phyloP scores from a whole-genome alignment of 805 yeast genomes.

The Debaryomyces castellii region DNA sequence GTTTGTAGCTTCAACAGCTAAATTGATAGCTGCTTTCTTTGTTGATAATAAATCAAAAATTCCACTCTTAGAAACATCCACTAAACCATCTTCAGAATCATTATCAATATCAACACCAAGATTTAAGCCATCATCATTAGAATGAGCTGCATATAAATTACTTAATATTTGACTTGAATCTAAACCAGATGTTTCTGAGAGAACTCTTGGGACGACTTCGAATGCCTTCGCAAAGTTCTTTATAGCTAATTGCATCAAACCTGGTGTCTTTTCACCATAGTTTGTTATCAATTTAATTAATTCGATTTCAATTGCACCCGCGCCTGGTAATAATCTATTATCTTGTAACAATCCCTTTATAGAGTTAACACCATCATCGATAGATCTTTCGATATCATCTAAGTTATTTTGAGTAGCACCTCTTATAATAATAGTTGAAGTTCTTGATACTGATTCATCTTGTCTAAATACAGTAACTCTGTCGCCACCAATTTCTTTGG shows the following conservation, averaged over 20 bases:
- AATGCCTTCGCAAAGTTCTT: slow-evolving; percentile 93
- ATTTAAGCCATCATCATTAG: slow-evolving; percentile 39
- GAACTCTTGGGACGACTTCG: slow-evolving; percentile 87
- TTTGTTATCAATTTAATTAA: slow-evolving; percentile 74
- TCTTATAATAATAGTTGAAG: slow-evolving; percentile 89
- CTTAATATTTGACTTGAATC: slow-evolving; percentile 90
- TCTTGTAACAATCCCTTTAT: slow-evolving; percentile 88
- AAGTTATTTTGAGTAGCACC: slow-evolving; percentile 94
- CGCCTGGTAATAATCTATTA: slow-evolving; percentile 81
- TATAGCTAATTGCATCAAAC: slow-evolving; percentile 87
- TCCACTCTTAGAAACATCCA: slow-evolving; percentile 67
- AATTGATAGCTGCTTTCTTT: slow-evolving; percentile 82
- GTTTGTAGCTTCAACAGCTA: slow-evolving; percentile 93
- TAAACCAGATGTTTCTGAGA: slow-evolving; percentile 93
- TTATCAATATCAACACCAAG: slow-evolving; percentile 79
- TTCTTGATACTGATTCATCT: slow-evolving; percentile 61
- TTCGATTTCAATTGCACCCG: slow-evolving; percentile 93
- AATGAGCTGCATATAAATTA: slow-evolving; percentile 84
- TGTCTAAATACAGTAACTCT: slow-evolving; percentile 94
- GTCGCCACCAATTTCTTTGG: slow-evolving; percentile 95
- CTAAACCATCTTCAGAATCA: slow-evolving; percentile 56
- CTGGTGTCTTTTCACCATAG: slow-evolving; percentile 93
- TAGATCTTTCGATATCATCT: slow-evolving; percentile 95
- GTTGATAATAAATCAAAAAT: slow-evolving; percentile 79
- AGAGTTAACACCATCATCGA: slow-evolving; percentile 94